Percentiles rank a stretch among this genome's conserved stretches.
Conservation (phyloP, 2,329 filamentous ascomycete species). For the Cytospora leucostoma region DNA sequence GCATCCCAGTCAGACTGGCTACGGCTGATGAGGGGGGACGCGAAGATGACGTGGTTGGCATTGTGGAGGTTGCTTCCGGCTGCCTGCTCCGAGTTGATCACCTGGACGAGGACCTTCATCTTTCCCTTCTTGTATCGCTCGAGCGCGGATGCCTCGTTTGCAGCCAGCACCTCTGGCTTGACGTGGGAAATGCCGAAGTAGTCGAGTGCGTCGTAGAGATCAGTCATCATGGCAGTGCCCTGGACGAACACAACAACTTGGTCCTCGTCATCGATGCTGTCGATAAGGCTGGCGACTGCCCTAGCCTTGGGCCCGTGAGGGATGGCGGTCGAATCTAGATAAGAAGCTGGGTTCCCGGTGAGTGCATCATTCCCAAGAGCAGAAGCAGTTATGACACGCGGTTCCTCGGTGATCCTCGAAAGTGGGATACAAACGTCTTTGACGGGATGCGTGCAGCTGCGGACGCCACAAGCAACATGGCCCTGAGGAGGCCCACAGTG, state of each 20-base stretch:
- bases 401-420: constrained; percentile 4
- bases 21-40: constrained; percentile 37
- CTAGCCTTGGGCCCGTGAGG: constrained; percentile 30
- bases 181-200: constrained; percentile 26
- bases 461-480: constrained; percentile 7
- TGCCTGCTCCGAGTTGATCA: constrained; percentile 41
- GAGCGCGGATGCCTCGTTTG: constrained; percentile 25
- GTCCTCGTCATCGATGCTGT: constrained; percentile 31
- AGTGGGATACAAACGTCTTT: constrained; percentile 22
- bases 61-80: constrained; percentile 45
- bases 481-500: constrained; percentile 10
- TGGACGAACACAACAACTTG: constrained; percentile 43
- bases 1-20: constrained; percentile 38
- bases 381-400: constrained; percentile 9
- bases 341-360: constrained; percentile 3
- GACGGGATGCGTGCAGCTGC: constrained; percentile 17
- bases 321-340: constrained; percentile 10
- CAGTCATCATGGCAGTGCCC: constrained; percentile 34
- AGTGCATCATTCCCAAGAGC: constrained; percentile 15
- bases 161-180: constrained; percentile 1
- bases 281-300: constrained; percentile 32
- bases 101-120: constrained; percentile 40
- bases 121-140: constrained; percentile 34
- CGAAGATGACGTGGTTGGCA: constrained; percentile 47
- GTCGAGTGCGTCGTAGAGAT: constrained; percentile 32